Evolutionary conservation across 2,329 filamentous ascomycete species (phyloP), one percentile per base, ranked within the genome.

Genomic region (Hypoxylon sp.): DNA sequence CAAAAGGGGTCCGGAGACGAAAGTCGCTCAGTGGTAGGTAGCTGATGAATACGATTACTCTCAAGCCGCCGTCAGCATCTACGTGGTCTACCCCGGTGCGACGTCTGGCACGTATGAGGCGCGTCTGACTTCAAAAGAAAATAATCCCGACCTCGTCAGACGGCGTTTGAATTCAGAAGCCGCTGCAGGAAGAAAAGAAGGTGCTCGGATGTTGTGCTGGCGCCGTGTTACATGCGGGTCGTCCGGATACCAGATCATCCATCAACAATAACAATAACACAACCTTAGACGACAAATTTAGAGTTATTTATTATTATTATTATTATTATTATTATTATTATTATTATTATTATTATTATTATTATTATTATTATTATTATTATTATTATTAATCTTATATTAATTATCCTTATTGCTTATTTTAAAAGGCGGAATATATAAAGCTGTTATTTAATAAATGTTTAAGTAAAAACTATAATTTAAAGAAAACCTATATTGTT

Each of bases 131-230:
- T 22, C 22, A n/a, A 18, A 51, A 50, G 22, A n/a, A 14, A 45
- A 65, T 63, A 66, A 68, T 48, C 54, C 33, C 36, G 42, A 22
- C 20, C 4, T 60, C 16, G 63, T 66, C 54, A 66, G 63, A 66
- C 66, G 63, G 66, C 26, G 56, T 68, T 68, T 68, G 63, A 54
- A 52, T 30, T 44, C 66, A 68, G 55, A 68, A 22, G 16, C 66
- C 66, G 66, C 24, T 24, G 49, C 22, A 61, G 36, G 40, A 32
- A 28, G 28, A 16, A 44, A 48, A 22, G 22, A 38, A 3, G 36
- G 48, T 26, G 22, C 20, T 52, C 44, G 45, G 48, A 16, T 24
- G 56, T 67, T 58, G 52, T 38, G 58, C 48, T 53, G 30, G 36
- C n/a, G 44, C 48, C 46, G 50, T 58, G 40, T 44, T 36, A 14